A percentile compares a stretch with the other conserved stretches of the same genome.
Evolutionary conservation across 148 eudicot genomes (phyloP).

Genomic region (Silene latifolia): DNA sequence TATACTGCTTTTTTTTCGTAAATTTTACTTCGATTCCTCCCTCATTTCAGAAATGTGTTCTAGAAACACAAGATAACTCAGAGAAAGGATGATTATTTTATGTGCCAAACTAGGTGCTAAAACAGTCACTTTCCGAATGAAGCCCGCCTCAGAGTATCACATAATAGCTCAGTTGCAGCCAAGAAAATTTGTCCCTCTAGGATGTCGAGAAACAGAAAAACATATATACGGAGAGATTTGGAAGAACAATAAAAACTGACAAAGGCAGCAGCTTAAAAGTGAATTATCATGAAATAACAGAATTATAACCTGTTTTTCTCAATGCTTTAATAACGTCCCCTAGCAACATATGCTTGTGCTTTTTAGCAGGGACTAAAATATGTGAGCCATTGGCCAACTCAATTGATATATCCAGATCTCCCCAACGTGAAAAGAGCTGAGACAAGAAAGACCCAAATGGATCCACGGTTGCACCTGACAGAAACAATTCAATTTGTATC

Average conservation of each 20-base stretch:
- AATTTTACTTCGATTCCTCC: background rate
- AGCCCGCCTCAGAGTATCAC: no score
- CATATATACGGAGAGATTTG: background rate
- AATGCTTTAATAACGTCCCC: slow-evolving; percentile 54
- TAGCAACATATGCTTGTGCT: slow-evolving; percentile 66
- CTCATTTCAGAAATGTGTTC: background rate
- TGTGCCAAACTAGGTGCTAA: background rate
- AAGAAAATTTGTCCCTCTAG: no score
- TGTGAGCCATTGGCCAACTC: slow-evolving; percentile 66
- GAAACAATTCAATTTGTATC: slow-evolving; percentile 17
- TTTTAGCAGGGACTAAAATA: slow-evolving; percentile 62
- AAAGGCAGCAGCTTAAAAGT: background rate
- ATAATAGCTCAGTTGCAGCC: no score
- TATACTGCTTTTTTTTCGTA: background rate
- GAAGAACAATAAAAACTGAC: background rate
- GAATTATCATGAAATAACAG: background rate
- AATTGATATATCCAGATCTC: slow-evolving; percentile 85
- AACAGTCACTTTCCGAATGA: background rate
- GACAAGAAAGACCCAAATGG: slow-evolving; percentile 95
- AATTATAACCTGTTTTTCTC: slow-evolving; percentile 55
- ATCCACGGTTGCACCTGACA: slow-evolving; percentile 90
- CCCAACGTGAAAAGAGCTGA: slow-evolving; percentile 87
- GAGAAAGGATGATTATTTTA: no score
- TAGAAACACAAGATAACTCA: background rate
- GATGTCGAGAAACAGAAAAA: background rate